A percentile compares a stretch with the other conserved stretches of the same genome.
phyloP scores from a whole-genome alignment of 1,284 basidiomycete species.

The Ustilago crameri region DNA sequence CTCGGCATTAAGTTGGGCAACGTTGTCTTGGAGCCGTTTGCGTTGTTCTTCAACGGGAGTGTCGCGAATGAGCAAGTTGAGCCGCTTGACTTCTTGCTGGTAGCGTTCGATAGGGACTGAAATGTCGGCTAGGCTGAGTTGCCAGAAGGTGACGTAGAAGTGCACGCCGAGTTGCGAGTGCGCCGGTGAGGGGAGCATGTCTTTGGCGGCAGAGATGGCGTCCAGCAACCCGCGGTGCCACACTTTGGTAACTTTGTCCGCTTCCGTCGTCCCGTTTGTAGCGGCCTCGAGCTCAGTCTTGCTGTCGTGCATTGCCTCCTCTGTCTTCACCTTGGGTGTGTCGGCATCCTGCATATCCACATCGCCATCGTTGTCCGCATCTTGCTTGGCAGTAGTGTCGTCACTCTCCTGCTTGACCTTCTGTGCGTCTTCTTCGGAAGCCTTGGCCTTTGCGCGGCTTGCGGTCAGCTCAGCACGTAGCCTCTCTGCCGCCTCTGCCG shows the following conservation, averaged over 20 bases:
- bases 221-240: slow-evolving; percentile 63
- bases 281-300: not conserved
- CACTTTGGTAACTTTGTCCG: slow-evolving; percentile 2
- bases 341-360: slow-evolving; percentile 39
- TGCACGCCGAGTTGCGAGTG: slow-evolving; percentile 50
- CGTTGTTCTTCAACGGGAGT: slow-evolving; percentile 52
- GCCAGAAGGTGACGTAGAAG: slow-evolving; percentile 68
- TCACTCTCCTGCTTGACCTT: not conserved
- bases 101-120: slow-evolving; percentile 67
- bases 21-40: slow-evolving; percentile 59
- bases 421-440: slow-evolving; percentile 7
- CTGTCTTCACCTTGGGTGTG: not conserved
- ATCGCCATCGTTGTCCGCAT: slow-evolving; percentile 18
- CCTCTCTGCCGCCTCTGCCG: slow-evolving; percentile 43
- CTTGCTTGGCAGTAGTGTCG: not conserved
- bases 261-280: not conserved
- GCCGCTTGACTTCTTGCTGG: slow-evolving; percentile 59
- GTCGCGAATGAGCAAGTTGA: slow-evolving; percentile 54
- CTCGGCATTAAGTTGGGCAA: slow-evolving; percentile 71
- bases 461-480: slow-evolving; percentile 53
- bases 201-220: slow-evolving; percentile 45
- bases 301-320: slow-evolving; percentile 5
- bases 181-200: slow-evolving; percentile 47
- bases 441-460: slow-evolving; percentile 37
- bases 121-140: slow-evolving; percentile 62